Conservation (phyloP, 208 protist species). For the Crithidia acanthocephali region DNA sequence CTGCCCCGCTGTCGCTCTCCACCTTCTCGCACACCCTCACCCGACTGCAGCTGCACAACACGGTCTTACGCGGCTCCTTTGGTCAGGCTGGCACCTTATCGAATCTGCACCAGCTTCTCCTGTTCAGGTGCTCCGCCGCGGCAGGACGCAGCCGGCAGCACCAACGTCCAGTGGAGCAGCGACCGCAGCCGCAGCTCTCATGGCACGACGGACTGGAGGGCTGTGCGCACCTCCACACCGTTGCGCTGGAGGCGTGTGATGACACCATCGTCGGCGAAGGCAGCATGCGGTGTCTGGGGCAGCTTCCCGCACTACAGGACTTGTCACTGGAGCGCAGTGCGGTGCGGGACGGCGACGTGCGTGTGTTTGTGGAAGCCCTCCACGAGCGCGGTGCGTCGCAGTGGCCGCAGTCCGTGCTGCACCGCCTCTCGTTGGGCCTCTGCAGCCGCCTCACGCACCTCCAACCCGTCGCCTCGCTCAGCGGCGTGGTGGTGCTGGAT, state of each 20-base stretch:
- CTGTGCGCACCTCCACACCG: conserved; percentile 9
- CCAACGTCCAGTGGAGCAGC: background rate
- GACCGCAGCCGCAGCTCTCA: background rate
- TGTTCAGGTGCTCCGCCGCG: conserved; percentile 6
- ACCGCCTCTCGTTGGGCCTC: background rate
- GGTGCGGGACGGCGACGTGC: conserved; percentile 12
- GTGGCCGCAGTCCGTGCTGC: background rate
- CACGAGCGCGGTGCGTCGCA: background rate
- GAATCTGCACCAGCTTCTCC: conserved; percentile 4
- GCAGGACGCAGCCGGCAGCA: background rate
- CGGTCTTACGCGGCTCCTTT: background rate
- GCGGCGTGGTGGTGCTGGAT: background rate
- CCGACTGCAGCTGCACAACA: conserved; percentile 13
- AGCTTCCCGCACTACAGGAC: conserved; percentile 15
- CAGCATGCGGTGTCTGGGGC: conserved; percentile 8
- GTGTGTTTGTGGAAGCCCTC: conserved; percentile 1
- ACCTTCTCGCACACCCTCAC: background rate
- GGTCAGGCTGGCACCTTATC: background rate
- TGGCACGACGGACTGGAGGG: conserved; percentile 1
- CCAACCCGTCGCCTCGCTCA: background rate
- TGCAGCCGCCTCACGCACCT: conserved; percentile 5
- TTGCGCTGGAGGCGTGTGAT: conserved; percentile 13
- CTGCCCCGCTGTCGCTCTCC: background rate
- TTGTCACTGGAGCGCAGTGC: conserved; percentile 5
- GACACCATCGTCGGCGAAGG: background rate